phyloP scores from a whole-genome alignment of 2,329 filamentous ascomycete species.

The Bimuria novae-zelandiae region DNA sequence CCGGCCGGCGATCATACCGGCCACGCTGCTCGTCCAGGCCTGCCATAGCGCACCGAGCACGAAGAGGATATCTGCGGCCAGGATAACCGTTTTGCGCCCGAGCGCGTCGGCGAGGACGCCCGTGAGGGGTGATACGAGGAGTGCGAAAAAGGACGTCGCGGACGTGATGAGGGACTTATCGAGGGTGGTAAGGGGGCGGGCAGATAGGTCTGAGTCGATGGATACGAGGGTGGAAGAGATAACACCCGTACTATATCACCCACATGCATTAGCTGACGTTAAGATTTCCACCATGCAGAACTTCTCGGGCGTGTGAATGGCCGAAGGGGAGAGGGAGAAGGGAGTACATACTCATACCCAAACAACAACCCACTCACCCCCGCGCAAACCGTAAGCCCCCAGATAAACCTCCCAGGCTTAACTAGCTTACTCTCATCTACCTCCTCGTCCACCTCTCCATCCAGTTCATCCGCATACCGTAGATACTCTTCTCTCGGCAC shows the following conservation, averaged over 20 bases:
- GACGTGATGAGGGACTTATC: slow-evolving; percentile 65
- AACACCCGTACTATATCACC: slow-evolving; percentile 57
- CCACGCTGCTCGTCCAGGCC: slow-evolving; percentile 62
- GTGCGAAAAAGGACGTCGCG: slow-evolving; percentile 61
- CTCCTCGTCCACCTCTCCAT: slow-evolving; percentile 35
- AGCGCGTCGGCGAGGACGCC: slow-evolving; percentile 69
- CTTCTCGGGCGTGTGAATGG: too few relatives aligned
- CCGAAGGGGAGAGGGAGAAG: neutral
- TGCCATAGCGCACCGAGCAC: slow-evolving; percentile 69
- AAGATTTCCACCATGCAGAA: too few relatives aligned
- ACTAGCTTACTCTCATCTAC: slow-evolving; percentile 41
- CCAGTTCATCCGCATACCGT: slow-evolving; percentile 22
- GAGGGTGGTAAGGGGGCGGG: slow-evolving; percentile 54
- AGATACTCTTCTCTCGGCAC: slow-evolving; percentile 17
- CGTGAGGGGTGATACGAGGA: slow-evolving; percentile 60
- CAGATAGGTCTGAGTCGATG: slow-evolving; percentile 58
- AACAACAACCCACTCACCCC: slow-evolving; percentile 64
- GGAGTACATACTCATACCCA: slow-evolving; percentile 59
- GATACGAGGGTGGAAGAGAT: slow-evolving; percentile 65
- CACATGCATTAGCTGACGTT: slow-evolving; percentile 18
- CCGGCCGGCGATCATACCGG: slow-evolving; percentile 68
- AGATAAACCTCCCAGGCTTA: slow-evolving; percentile 53
- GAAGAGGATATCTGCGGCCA: slow-evolving; percentile 68
- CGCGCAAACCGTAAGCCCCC: slow-evolving; percentile 61
- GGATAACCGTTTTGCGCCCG: slow-evolving; percentile 81